phyloP scores from a whole-genome alignment of 2,329 filamentous ascomycete genomes.

The Sporothrix mexicana region DNA sequence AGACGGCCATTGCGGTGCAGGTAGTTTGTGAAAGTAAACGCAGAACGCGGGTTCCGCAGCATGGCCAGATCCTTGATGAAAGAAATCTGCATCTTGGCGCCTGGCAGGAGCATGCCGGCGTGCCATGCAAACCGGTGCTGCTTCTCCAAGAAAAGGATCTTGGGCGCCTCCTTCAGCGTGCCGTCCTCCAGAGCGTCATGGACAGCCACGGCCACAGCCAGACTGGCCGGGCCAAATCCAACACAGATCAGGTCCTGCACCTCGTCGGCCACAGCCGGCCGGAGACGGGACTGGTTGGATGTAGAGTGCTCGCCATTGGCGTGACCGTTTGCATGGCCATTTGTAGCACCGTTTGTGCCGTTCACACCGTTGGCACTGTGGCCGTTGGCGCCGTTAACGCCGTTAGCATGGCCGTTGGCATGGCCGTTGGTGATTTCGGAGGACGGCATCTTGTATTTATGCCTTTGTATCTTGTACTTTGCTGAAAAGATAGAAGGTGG shows the following conservation, averaged over 20 bases:
- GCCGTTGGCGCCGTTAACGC: slow-evolving; percentile 1
- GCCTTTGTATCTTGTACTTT: neutral
- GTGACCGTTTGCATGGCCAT: neutral
- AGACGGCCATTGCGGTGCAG: slow-evolving; percentile 81
- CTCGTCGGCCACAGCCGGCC: slow-evolving; percentile 53
- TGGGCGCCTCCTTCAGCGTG: slow-evolving; percentile 59
- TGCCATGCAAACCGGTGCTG: slow-evolving; percentile 89
- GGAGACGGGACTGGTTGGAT: slow-evolving; percentile 27
- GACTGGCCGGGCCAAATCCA: slow-evolving; percentile 89
- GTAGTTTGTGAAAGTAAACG: slow-evolving; percentile 97
- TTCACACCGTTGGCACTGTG: slow-evolving; percentile 28
- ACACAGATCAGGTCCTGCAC: slow-evolving; percentile 87
- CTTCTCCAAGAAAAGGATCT: slow-evolving; percentile 86
- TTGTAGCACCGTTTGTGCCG: neutral
- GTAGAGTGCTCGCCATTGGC: slow-evolving; percentile 17
- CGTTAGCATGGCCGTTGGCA: slow-evolving; percentile 7
- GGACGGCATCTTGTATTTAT: neutral
- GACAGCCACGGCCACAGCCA: slow-evolving; percentile 87
- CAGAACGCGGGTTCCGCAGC: slow-evolving; percentile 81
- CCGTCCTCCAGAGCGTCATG: slow-evolving; percentile 73
- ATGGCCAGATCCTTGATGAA: slow-evolving; percentile 97
- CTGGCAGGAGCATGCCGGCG: slow-evolving; percentile 90
- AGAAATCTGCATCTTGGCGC: slow-evolving; percentile 96
- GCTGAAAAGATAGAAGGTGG: too few relatives aligned
- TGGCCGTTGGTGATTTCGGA: neutral